Percentiles rank a stretch among this genome's conserved stretches.
These are phyloP conservation scores for Sarcodon aspratus DNA, from an alignment of 768 basidiomycete genomes.

Conservation along the genomic window DNA sequence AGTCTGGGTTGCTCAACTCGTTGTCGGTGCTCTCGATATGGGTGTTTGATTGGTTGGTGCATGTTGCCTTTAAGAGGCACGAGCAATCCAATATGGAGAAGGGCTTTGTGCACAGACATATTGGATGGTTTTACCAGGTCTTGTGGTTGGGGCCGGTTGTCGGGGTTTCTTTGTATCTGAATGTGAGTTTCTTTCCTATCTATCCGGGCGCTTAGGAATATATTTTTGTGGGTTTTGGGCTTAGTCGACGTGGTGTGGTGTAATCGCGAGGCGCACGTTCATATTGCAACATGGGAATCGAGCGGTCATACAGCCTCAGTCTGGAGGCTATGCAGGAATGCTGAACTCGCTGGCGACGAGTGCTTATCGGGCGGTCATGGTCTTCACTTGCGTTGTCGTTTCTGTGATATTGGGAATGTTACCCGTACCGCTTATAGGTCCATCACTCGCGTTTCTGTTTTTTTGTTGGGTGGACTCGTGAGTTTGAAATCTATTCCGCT, in stretches of 20 bases:
- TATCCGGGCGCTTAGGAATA: neutral
- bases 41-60: conserved; percentile 64
- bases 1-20: conserved; percentile 63
- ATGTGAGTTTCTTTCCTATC: conserved; percentile 35
- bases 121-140: conserved; percentile 66
- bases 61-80: conserved; percentile 39
- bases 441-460: conserved; percentile 51
- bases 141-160: conserved; percentile 77
- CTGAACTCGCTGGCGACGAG: conserved; percentile 68
- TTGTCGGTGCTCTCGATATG: conserved; percentile 66
- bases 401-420: conserved; percentile 53
- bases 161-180: conserved; percentile 68
- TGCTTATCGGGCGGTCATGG: conserved; percentile 75
- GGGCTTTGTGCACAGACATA: conserved; percentile 54
- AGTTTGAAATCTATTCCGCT: conserved; percentile 23
- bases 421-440: conserved; percentile 45
- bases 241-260: conserved; percentile 68
- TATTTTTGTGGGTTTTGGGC: no score
- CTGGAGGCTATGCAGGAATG: conserved; percentile 57
- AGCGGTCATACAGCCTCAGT: conserved; percentile 32
- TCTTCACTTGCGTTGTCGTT: conserved; percentile 61
- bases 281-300: conserved; percentile 59
- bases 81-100: conserved; percentile 31
- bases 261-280: conserved; percentile 68
- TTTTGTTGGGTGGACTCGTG: conserved; percentile 83